These are phyloP conservation scores for Phytophthora syringae DNA, from an alignment of 352 stramenopile species.

Conservation along the genomic window DNA sequence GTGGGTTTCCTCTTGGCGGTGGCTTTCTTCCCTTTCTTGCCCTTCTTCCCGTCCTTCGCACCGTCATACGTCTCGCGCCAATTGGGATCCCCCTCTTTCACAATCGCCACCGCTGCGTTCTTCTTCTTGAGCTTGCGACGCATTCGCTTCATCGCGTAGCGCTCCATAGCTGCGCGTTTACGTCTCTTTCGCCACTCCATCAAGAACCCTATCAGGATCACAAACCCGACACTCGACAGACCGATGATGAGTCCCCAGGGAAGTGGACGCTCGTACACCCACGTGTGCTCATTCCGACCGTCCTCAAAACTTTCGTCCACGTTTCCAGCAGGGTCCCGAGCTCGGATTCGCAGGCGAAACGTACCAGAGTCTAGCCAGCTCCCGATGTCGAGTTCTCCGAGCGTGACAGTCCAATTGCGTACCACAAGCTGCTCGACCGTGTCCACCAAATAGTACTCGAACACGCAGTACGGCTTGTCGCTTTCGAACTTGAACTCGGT, in stretches of 20 bases:
- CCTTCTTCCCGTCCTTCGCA: slow-evolving; percentile 65
- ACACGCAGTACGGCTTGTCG: slow-evolving; percentile 89
- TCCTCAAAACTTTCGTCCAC: slow-evolving; percentile 86
- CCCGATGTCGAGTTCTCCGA: slow-evolving; percentile 50
- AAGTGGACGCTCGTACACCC: slow-evolving; percentile 91
- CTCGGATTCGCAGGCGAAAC: slow-evolving; percentile 91
- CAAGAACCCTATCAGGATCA: slow-evolving; percentile 83
- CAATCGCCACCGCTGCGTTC: slow-evolving; percentile 88
- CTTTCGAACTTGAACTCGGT: slow-evolving; percentile 90
- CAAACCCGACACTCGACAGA: slow-evolving; percentile 70
- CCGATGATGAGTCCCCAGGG: slow-evolving; percentile 92
- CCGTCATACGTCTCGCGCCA: slow-evolving; percentile 81
- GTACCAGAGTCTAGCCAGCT: slow-evolving; percentile 81
- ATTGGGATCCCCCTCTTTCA: slow-evolving; percentile 61
- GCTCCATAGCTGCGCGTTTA: slow-evolving; percentile 91
- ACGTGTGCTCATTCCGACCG: slow-evolving; percentile 91
- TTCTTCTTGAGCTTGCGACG: slow-evolving; percentile 93
- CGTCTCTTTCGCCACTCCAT: slow-evolving; percentile 93
- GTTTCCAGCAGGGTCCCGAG: slow-evolving; percentile 93
- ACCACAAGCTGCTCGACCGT: slow-evolving; percentile 86
- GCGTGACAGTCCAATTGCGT: slow-evolving; percentile 71
- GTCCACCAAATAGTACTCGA: slow-evolving; percentile 94
- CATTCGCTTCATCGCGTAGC: slow-evolving; percentile 96
- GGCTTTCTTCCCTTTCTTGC: slow-evolving; percentile 33
- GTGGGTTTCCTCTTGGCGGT: slow-evolving; percentile 33